Conservation (phyloP, 2,329 filamentous ascomycete genomes). For the Colletotrichum viniferum region DNA sequence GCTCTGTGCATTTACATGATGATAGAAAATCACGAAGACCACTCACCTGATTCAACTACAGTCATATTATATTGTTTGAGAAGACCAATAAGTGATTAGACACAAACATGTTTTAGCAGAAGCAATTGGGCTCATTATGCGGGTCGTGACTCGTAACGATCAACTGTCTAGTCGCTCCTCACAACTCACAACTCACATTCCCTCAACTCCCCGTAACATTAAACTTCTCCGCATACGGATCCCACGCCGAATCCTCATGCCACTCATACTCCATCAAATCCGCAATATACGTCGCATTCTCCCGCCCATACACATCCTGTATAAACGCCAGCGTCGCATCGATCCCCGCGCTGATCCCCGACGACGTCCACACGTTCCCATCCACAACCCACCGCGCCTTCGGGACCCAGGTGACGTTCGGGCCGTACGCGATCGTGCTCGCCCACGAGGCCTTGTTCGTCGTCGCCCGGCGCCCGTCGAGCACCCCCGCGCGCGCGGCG, state of each 20-base stretch:
- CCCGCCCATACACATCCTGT: constrained; percentile 55
- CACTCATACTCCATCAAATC: constrained; percentile 63
- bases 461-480: constrained; percentile 59
- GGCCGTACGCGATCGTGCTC: constrained; percentile 39
- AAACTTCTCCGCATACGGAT: constrained; percentile 46
- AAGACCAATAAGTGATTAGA: not conserved
- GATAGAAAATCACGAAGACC: not conserved
- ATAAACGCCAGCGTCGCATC: constrained; percentile 66
- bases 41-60: not conserved
- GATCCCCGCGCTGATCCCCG: constrained; percentile 64
- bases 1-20: not conserved
- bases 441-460: constrained; percentile 60
- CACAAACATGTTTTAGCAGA: fast-evolving
- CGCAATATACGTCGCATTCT: constrained; percentile 51
- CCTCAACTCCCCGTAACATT: not conserved
- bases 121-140: not conserved
- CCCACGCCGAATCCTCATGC: constrained; percentile 50
- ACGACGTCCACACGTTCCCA: constrained; percentile 63
- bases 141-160: not conserved
- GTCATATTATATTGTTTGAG: fast-evolving
- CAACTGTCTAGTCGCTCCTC: not conserved
- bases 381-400: constrained; percentile 61
- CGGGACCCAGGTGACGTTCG: constrained; percentile 53
- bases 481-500: constrained; percentile 53
- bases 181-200: not conserved